Percentiles rank a stretch among this genome's conserved stretches.
Evolutionary conservation across 2,329 filamentous ascomycete genomes (phyloP).

Genomic region (Talaromyces piceae): DNA sequence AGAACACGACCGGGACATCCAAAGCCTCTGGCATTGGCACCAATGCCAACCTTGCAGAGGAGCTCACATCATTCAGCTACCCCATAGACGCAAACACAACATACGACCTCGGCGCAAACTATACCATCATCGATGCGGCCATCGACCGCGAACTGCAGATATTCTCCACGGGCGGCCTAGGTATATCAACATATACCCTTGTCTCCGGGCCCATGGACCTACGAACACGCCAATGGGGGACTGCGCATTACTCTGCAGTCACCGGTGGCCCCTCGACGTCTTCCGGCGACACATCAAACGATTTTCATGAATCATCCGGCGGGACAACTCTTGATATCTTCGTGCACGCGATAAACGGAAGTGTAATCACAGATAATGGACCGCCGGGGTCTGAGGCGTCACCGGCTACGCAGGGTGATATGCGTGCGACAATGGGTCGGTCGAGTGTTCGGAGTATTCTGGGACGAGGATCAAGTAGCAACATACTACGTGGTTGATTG

Average conservation of each 20-base stretch:
- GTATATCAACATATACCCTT: slow-evolving; percentile 56
- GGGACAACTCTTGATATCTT: slow-evolving; percentile 17
- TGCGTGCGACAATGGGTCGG: slow-evolving; percentile 9
- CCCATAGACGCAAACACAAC: slow-evolving; percentile 54
- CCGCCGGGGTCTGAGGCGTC: slow-evolving; percentile 1
- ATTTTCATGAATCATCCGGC: slow-evolving; percentile 18
- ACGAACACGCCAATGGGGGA: slow-evolving; percentile 23
- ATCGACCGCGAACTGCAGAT: slow-evolving; percentile 46
- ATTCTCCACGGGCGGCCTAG: slow-evolving; percentile 29
- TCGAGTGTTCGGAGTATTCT: slow-evolving; percentile 26
- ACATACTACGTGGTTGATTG: background rate
- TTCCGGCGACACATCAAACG: slow-evolving; percentile 22
- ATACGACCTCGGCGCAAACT: slow-evolving; percentile 40
- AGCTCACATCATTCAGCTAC: slow-evolving; percentile 45
- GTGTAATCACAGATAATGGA: slow-evolving; percentile 16
- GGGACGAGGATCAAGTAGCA: slow-evolving; percentile 23
- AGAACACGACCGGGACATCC: slow-evolving; percentile 43
- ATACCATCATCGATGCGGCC: slow-evolving; percentile 42
- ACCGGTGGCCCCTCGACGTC: slow-evolving; percentile 18
- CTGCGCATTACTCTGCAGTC: slow-evolving; percentile 20
- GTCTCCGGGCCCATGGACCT: slow-evolving; percentile 21
- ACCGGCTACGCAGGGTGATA: background rate
- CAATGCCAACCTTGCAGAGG: slow-evolving; percentile 24
- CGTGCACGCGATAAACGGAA: slow-evolving; percentile 22
- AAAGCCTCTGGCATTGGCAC: slow-evolving; percentile 25